phyloP scores from a whole-genome alignment of 441 rosid species.

The Syzygium malaccense region DNA sequence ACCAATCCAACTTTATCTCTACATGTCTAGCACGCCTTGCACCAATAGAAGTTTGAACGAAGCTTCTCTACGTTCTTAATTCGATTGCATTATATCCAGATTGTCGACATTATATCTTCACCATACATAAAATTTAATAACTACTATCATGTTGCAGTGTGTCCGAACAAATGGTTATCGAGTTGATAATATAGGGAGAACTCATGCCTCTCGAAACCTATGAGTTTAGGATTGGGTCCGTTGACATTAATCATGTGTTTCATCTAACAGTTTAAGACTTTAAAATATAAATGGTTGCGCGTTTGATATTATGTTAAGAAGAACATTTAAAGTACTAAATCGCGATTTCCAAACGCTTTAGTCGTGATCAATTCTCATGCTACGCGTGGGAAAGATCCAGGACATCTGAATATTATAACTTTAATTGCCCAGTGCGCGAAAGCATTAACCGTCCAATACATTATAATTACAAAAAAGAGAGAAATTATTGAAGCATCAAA shows the following conservation, averaged over 20 bases:
- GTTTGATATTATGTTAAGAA: not conserved
- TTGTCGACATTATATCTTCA: not conserved
- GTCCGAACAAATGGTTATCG: not conserved
- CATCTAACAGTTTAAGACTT: not conserved
- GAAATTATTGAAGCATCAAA: not conserved
- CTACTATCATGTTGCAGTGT: accelerated
- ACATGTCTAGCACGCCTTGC: not conserved
- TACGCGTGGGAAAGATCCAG: not conserved
- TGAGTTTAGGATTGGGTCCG: not conserved
- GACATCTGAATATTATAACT: not conserved
- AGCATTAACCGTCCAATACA: not conserved
- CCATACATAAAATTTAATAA: not conserved
- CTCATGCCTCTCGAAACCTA: not conserved
- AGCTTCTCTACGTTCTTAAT: not conserved
- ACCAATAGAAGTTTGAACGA: not conserved
- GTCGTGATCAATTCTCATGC: not conserved
- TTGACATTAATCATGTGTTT: accelerated
- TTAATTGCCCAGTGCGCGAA: too few species aligned
- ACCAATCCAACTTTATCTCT: not conserved
- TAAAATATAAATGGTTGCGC: accelerated
- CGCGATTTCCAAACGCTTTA: not conserved
- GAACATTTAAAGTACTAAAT: not conserved
- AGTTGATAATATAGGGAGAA: not conserved
- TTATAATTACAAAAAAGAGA: not conserved
- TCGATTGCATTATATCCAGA: not conserved